Conservation (phyloP, 2,329 filamentous ascomycete species). For the Nigrograna mackinnonii region DNA sequence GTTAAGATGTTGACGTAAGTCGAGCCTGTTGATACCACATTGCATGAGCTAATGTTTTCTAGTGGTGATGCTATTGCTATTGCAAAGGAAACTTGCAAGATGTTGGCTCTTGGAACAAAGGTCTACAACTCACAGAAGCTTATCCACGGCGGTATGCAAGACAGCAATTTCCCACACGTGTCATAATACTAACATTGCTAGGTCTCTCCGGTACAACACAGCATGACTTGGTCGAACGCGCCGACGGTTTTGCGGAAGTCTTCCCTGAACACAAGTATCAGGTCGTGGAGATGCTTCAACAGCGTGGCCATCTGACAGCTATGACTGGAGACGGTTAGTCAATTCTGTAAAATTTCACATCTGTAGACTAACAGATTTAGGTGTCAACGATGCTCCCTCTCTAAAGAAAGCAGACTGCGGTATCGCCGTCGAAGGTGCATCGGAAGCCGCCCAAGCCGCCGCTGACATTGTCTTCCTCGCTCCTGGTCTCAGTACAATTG, state of each 20-base stretch:
- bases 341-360: background rate
- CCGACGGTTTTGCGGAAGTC: conserved; percentile 83
- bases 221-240: conserved; percentile 76
- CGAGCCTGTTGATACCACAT: background rate
- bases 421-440: conserved; percentile 73
- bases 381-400: conserved; percentile 74
- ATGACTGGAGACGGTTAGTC: conserved; percentile 74
- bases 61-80: conserved; percentile 76
- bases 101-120: conserved; percentile 78
- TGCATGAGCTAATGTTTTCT: conserved; percentile 1
- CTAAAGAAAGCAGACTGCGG: conserved; percentile 76
- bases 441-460: conserved; percentile 72
- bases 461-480: conserved; percentile 77
- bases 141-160: conserved; percentile 60
- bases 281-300: conserved; percentile 89
- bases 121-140: conserved; percentile 81
- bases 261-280: conserved; percentile 97
- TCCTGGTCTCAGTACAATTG: conserved; percentile 71
- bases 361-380: conserved; percentile 18
- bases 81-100: conserved; percentile 81
- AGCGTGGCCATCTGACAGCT: conserved; percentile 90
- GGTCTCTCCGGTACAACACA: conserved; percentile 73
- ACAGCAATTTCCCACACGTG: too few species aligned
- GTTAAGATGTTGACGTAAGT: conserved; percentile 75
- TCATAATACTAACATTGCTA: too few species aligned